Percentiles rank a stretch among this genome's conserved stretches.
Conservation (phyloP, 1,284 basidiomycete species). For the Mrakiaceae sp. region DNA sequence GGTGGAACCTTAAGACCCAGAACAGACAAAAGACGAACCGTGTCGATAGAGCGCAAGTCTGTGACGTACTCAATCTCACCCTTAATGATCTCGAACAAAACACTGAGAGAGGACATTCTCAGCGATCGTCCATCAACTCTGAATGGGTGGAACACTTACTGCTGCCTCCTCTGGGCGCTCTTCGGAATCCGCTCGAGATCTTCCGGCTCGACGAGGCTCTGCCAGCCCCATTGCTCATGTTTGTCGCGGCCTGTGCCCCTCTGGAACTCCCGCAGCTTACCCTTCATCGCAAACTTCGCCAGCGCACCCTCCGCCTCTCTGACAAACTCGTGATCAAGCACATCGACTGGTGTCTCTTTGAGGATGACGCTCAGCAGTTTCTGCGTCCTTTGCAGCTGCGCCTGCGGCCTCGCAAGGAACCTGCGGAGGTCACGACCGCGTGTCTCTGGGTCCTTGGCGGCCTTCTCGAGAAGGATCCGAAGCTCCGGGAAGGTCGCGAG, state of each 20-base stretch:
- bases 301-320: slow-evolving; percentile 63
- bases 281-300: slow-evolving; percentile 59
- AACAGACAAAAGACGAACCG: slow-evolving; percentile 39
- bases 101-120: slow-evolving; percentile 37
- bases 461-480: slow-evolving; percentile 71
- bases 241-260: slow-evolving; percentile 65
- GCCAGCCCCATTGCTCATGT: slow-evolving; percentile 56
- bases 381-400: slow-evolving; percentile 67
- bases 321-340: slow-evolving; percentile 69
- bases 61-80: slow-evolving; percentile 91
- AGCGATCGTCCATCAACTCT: neutral
- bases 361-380: slow-evolving; percentile 76
- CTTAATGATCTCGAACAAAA: slow-evolving; percentile 91
- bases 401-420: slow-evolving; percentile 62
- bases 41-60: slow-evolving; percentile 80
- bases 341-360: slow-evolving; percentile 60
- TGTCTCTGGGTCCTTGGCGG: slow-evolving; percentile 53
- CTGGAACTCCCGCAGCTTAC: slow-evolving; percentile 75
- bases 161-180: slow-evolving; percentile 73
- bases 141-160: slow-evolving; percentile 44
- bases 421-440: slow-evolving; percentile 75
- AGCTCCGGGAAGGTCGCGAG: slow-evolving; percentile 70
- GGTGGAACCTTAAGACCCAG: neutral
- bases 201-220: slow-evolving; percentile 65
- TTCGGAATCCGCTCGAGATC: slow-evolving; percentile 53